Evolutionary conservation across 306 rosid genomes (phyloP).

Genomic region (Parietaria judaica): DNA sequence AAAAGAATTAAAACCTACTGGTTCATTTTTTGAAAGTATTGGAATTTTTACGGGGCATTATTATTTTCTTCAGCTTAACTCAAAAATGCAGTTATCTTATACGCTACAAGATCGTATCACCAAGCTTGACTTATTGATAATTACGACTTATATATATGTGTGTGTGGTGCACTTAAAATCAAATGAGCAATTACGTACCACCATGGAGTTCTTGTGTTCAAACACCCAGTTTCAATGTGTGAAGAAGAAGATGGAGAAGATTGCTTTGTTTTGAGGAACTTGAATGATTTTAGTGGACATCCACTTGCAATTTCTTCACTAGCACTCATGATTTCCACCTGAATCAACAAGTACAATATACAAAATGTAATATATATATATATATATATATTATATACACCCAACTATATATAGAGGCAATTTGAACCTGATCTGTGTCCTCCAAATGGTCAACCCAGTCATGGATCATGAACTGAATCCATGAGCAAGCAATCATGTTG

Average conservation of each 20-base stretch:
- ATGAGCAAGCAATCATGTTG: conserved; percentile 68
- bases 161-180: no score
- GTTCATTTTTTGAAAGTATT: no score
- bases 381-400: background rate
- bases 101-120: background rate
- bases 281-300: conserved; percentile 67
- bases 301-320: conserved; percentile 39
- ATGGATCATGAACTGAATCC: conserved; percentile 85
- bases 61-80: no score
- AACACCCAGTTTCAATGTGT: conserved; percentile 25
- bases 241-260: conserved; percentile 29
- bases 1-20: no score
- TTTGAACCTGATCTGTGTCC: conserved; percentile 34
- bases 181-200: conserved; percentile 33
- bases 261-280: conserved; percentile 49
- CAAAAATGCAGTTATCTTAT: no score
- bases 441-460: conserved; percentile 82
- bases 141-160: no score
- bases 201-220: conserved; percentile 76
- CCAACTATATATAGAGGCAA: background rate
- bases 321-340: conserved; percentile 49
- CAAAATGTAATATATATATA: background rate
- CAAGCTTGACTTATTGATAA: no score
- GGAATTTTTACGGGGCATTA: no score
- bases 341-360: no score